A percentile compares a stretch with the other conserved stretches of the same genome.
Evolutionary conservation across 179 eudicot genomes (phyloP).

Genomic region (Beta lomatogona): DNA sequence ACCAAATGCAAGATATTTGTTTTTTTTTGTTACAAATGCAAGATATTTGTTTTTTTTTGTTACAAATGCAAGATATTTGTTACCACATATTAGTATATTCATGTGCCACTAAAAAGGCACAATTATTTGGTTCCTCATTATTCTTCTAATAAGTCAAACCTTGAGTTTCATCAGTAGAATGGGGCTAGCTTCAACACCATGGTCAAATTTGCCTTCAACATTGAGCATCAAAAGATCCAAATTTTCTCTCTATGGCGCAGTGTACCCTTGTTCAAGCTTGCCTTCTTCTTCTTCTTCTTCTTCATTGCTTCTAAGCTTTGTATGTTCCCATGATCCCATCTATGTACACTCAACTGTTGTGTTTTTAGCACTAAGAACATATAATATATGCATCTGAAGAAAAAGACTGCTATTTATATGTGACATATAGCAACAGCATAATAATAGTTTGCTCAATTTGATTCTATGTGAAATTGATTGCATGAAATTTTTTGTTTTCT

Average conservation of each 20-base stretch:
- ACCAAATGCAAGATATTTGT: too few species aligned
- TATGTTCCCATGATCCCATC: conserved; percentile 17
- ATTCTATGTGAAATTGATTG: not conserved
- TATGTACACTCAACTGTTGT: not conserved
- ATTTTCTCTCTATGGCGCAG: conserved; percentile 7
- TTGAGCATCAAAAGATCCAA: conserved; percentile 9
- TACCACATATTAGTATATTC: too few species aligned
- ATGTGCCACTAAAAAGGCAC: too few species aligned
- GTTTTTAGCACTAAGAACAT: not conserved
- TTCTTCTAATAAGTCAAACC: not conserved
- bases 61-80: not conserved
- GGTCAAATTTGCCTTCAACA: conserved; percentile 14
- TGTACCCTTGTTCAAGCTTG: not conserved
- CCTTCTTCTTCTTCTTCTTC: conserved; percentile 25
- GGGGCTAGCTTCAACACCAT: conserved; percentile 25
- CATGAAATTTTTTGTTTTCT: too few species aligned
- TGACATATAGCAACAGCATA: not conserved
- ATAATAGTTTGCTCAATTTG: not conserved
- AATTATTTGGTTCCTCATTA: not conserved
- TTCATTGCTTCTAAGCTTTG: conserved; percentile 26
- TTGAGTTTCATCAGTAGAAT: conserved; percentile 10
- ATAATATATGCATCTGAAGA: not conserved
- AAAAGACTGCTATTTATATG: not conserved
- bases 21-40: too few species aligned
- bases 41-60: not conserved